Percentiles rank a stretch among this genome's conserved stretches.
Evolutionary conservation across 2,329 filamentous ascomycete genomes (phyloP).

Genomic region (Talaromyces sp.): DNA sequence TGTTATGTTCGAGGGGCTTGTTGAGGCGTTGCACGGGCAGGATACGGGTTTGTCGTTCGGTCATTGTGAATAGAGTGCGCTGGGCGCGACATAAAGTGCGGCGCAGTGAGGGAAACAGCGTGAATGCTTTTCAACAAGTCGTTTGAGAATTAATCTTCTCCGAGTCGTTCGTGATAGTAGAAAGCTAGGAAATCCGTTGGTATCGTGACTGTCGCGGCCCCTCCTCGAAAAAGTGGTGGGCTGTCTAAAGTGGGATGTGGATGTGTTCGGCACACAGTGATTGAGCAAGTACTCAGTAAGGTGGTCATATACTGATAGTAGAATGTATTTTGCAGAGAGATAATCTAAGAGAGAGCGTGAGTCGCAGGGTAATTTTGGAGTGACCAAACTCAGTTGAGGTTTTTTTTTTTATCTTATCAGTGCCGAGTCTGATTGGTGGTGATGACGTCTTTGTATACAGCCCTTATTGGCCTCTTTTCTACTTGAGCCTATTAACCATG

Average conservation of each 20-base stretch:
- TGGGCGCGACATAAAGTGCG: neutral
- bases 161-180: too few relatives aligned
- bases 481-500: neutral
- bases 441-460: constrained; percentile 7
- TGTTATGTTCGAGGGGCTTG: constrained; percentile 26
- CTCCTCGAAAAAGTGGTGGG: neutral
- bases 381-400: neutral
- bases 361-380: neutral
- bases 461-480: neutral
- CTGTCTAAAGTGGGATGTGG: neutral
- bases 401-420: constrained; percentile 12
- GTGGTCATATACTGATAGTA: too few relatives aligned
- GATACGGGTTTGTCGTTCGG: constrained; percentile 31
- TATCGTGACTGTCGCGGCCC: neutral
- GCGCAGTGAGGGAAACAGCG: constrained; percentile 12
- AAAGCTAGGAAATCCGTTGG: neutral
- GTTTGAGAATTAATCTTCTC: too few relatives aligned
- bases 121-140: neutral
- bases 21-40: constrained; percentile 39
- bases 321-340: neutral
- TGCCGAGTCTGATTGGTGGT: constrained; percentile 5
- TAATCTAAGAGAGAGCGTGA: neutral
- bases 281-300: too few relatives aligned
- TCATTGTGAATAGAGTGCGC: constrained; percentile 15
- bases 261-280: neutral